A percentile compares a stretch with the other conserved stretches of the same genome.
Evolutionary conservation across 495 filamentous ascomycete species (phyloP).

Genomic region (Neurospora sp.): DNA sequence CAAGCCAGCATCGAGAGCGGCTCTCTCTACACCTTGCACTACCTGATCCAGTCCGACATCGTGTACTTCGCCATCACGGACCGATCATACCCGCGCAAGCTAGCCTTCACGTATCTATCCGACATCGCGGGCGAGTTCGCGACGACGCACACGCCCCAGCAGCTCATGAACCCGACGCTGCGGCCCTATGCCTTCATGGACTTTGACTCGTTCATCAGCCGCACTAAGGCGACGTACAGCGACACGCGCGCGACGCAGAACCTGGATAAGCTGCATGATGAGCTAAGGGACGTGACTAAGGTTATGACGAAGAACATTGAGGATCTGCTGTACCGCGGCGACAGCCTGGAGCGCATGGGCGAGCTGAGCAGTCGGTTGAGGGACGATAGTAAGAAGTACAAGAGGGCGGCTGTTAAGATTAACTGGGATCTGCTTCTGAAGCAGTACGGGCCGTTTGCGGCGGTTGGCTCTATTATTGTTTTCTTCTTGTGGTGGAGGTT

Average conservation of each 20-base stretch:
- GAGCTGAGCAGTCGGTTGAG: constrained; percentile 77
- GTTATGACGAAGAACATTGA: constrained; percentile 99
- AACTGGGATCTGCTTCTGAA: constrained; percentile 97
- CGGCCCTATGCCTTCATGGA: constrained; percentile 94
- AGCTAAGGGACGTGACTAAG: constrained; percentile 93
- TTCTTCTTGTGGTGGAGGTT: constrained; percentile 89
- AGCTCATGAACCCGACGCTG: constrained; percentile 62
- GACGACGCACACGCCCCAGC: constrained; percentile 62
- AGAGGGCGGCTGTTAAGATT: constrained; percentile 83
- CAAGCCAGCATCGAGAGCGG: constrained; percentile 85
- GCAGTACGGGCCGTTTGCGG: constrained; percentile 90
- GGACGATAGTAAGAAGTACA: constrained; percentile 92
- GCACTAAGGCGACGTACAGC: constrained; percentile 90
- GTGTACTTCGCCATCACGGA: constrained; percentile 92
- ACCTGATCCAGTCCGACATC: constrained; percentile 70
- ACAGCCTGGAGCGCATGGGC: constrained; percentile 93
- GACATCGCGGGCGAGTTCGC: constrained; percentile 88
- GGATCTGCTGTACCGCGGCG: constrained; percentile 89
- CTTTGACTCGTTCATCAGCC: constrained; percentile 93
- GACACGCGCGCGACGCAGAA: constrained; percentile 82
- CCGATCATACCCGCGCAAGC: constrained; percentile 88
- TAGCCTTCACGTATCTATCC: constrained; percentile 96
- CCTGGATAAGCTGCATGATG: constrained; percentile 83
- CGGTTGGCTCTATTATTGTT: constrained; percentile 65
- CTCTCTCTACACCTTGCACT: constrained; percentile 72